Base-by-base conservation (phyloP, 345 rosid species). In the Dipteronia dyeriana region DNA sequence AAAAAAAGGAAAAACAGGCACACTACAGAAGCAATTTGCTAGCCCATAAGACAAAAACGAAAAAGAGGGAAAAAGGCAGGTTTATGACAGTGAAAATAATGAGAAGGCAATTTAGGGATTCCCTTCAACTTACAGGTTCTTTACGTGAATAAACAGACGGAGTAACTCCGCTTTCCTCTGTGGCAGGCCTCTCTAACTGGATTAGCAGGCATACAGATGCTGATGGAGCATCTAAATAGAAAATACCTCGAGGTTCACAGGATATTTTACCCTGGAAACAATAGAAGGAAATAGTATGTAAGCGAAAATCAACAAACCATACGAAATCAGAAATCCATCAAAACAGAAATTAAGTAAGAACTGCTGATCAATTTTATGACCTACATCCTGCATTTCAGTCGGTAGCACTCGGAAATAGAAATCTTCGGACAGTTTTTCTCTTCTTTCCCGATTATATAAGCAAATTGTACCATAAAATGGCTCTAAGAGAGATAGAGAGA, bases 111-210 rank as follows among this genome's bases (percentile, higher is more conserved):
- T 17, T n/a, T 17, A 66, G 20, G 23, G 11, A 74, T 45, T 41
- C 65, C 34, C n/a, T 39, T 17, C 68, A 65, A 85, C 93, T 78
- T 96, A 96, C 99, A 70, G 97, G 97, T 77, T 96, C 99, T 91
- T 96, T 96, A 74, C 99, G 99, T 78, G 98, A 96, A 87, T 96
- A 96, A 84, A 94, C 97, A 10, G 98, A 94, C 56, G 99, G 88
- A 78, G 90, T 85, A 79, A 94, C 91, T 54, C 97, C 98, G 34
- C 93, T 92, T 84, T 96, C 99, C 86, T 96, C 98, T 8, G 99
- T 85, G 49, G 94, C 97, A 79, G 97, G 90, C 86, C 91, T 94
- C 87, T 96, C 99, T 82, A 96, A 84, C 75, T 96, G 99, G 80
- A 96, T 87, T 53, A 96, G 83, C 81, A 96, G 78, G 85, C 97